Percentiles rank a stretch among this genome's conserved stretches.
Evolutionary conservation across 192 early-diverging fungal genomes (phyloP).

Genomic region (Chytriomyces hyalinus): DNA sequence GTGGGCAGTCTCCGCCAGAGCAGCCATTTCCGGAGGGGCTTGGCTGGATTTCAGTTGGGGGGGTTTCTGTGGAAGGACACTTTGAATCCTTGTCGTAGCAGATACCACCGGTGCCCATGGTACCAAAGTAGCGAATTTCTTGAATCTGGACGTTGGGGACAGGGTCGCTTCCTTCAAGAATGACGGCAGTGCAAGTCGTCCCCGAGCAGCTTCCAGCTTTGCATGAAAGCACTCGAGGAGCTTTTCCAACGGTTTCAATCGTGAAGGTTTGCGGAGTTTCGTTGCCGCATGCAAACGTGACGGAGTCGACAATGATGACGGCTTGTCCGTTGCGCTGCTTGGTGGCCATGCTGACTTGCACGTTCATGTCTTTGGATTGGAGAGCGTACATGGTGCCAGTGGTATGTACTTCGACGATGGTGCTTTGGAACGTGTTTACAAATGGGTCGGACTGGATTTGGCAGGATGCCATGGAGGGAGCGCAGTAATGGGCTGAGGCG

Average conservation of each 20-base stretch:
- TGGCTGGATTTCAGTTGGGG: neutral
- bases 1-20: too few relatives aligned
- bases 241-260: neutral
- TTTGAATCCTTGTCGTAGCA: neutral
- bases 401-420: neutral
- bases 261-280: neutral
- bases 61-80: neutral
- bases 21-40: too few relatives aligned
- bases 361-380: neutral
- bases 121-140: constrained; percentile 2
- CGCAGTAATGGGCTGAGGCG: too few relatives aligned
- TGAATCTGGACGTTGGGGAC: constrained; percentile 23
- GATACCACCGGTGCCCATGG: neutral
- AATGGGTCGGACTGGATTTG: constrained; percentile 2
- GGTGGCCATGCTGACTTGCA: neutral
- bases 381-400: neutral
- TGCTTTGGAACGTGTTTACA: neutral
- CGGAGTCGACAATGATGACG: neutral
- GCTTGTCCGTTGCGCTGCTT: neutral
- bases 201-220: neutral
- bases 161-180: neutral
- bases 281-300: neutral
- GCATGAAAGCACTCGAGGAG: neutral
- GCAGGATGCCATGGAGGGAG: neutral
- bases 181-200: neutral